These are phyloP conservation scores for Apophysomyces trapeziformis DNA, from an alignment of 371 early-diverging fungal genomes.

Conservation along the genomic window DNA sequence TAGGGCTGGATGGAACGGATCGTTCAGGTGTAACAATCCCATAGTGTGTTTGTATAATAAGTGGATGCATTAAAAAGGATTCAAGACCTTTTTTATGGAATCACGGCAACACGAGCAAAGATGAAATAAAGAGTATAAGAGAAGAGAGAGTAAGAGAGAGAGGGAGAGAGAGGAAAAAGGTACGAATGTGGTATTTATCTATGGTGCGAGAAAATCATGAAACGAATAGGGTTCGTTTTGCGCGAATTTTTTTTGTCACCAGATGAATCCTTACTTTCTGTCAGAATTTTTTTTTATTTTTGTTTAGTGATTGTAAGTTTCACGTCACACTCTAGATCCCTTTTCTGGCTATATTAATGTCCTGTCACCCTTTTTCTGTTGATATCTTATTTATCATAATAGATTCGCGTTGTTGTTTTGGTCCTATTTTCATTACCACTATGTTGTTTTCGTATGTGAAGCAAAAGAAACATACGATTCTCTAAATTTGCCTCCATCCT, in stretches of 20 bases:
- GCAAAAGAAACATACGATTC: background rate
- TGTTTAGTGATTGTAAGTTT: background rate
- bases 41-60: conserved; percentile 10
- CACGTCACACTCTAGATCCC: background rate
- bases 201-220: conserved; percentile 9
- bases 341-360: conserved; percentile 6
- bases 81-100: background rate
- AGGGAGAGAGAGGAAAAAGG: background rate
- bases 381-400: background rate
- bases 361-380: background rate
- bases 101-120: background rate
- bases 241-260: conserved; percentile 10
- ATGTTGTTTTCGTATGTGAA: background rate
- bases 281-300: background rate
- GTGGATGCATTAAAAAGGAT: background rate
- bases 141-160: background rate
- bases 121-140: conserved; percentile 2
- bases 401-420: conserved; percentile 5
- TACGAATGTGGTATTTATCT: conserved; percentile 10
- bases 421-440: conserved; percentile 1
- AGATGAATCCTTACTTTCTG: background rate
- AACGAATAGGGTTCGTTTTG: conserved; percentile 6
- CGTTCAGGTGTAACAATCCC: conserved; percentile 34
- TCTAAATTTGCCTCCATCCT: background rate
- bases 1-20: conserved; percentile 34